phyloP scores from a whole-genome alignment of 2,329 filamentous ascomycete genomes.

The Plenodomus tracheiphilus region DNA sequence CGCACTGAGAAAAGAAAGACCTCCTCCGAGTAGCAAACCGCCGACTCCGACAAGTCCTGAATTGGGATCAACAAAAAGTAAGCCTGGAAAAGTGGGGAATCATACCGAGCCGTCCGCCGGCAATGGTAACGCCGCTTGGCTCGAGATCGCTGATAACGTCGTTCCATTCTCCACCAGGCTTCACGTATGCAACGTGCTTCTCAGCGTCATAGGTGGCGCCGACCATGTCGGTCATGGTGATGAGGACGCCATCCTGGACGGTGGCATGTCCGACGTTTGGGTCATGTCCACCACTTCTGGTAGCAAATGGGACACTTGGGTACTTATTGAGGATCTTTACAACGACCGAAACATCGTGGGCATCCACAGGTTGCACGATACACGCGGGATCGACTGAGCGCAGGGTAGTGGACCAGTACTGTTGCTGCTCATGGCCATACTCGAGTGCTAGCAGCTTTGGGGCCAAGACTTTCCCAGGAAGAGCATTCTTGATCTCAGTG shows the following conservation, averaged over 20 bases:
- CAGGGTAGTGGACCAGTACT: slow-evolving; percentile 26
- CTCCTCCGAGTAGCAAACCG: slow-evolving; percentile 22
- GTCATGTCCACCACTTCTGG: slow-evolving; percentile 42
- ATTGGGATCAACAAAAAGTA: slow-evolving; percentile 1
- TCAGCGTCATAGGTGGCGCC: slow-evolving; percentile 42
- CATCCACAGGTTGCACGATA: slow-evolving; percentile 25
- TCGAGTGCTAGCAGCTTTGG: slow-evolving; percentile 19
- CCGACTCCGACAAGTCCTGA: slow-evolving; percentile 27
- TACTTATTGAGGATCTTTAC: slow-evolving; percentile 30
- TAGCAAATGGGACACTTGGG: slow-evolving; percentile 25
- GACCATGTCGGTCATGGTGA: slow-evolving; percentile 40
- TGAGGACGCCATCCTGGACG: slow-evolving; percentile 44
- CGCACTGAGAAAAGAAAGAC: slow-evolving; percentile 28
- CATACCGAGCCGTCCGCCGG: slow-evolving; percentile 29
- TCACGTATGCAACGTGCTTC: slow-evolving; percentile 43
- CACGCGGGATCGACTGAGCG: slow-evolving; percentile 27
- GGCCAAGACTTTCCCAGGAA: slow-evolving; percentile 23
- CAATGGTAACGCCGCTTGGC: slow-evolving; percentile 40
- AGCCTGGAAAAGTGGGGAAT: background rate
- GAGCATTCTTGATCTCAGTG: slow-evolving; percentile 18
- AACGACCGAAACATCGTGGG: slow-evolving; percentile 27
- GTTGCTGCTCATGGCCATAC: slow-evolving; percentile 21
- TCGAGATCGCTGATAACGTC: slow-evolving; percentile 43
- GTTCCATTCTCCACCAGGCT: slow-evolving; percentile 48
- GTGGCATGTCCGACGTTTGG: slow-evolving; percentile 43